Evolutionary conservation across 176 grass and related monocot species (phyloP), one percentile per base, ranked within the genome.

Genomic region (Panicum miliaceum): DNA sequence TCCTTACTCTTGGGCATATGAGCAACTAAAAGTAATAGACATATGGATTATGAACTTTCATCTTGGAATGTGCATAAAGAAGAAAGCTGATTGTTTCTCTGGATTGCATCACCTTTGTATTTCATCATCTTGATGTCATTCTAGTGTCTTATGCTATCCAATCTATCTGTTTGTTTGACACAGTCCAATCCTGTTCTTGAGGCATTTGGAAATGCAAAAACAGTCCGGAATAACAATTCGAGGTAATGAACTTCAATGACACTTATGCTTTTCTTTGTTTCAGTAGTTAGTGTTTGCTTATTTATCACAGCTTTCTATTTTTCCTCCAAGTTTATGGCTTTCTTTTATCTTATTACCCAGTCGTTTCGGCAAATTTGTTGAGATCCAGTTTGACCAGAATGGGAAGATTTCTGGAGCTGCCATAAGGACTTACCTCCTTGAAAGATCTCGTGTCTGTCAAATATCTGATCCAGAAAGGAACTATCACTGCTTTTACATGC

Each of bases 401-500:
- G 91, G 90, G 25, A 91, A 83, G 82, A 96, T 96, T 56, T 96
- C 94, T n/a, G 94, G 94, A 87, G 94, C 94, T 68, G 94, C 94
- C 50, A 90, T 96, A 86, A 90, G 94, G 71, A 96, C 94, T 66
- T 96, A 96, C 60, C 94, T 96, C 78, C 81, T 96, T 23, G 94
- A 96, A 91, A 96, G 86, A 32, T 96, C 94, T 69, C 94, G 94
- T 89, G 94, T 96, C 54, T 96, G 94, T 89, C 94, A 96, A 90
- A 96, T 91, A 84, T 96, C 94, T 74, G 88, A 96, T 84, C 94
- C 94, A 53, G 94, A 96, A 79, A 92, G 94, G 87, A 96, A 96
- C 79, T 96, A 96, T 83, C 94, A 96, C 62, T 96, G 94, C 76
- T 96, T 96, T 79, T 96, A 96, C 94, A 96, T 96, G 94, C 84